Conservation (phyloP, 768 basidiomycete species). For the Phanerochaete sordida region DNA sequence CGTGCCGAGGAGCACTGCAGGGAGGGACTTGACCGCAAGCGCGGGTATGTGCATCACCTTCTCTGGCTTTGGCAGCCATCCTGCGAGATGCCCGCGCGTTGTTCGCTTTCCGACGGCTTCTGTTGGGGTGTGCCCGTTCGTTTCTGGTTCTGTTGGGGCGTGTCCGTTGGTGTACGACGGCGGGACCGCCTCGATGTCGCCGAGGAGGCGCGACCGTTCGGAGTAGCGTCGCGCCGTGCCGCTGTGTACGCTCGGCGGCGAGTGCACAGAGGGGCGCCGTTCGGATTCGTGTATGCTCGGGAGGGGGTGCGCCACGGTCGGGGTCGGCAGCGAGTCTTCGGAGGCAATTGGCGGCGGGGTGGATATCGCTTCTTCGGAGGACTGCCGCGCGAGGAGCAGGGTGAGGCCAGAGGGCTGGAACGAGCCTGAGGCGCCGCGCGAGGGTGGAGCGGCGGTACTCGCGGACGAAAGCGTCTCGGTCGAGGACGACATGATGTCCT, state of each 20-base stretch:
- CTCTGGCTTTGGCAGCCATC: background rate
- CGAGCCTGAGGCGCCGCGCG: conserved; percentile 12
- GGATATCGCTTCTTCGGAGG: conserved; percentile 1
- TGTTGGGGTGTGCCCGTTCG: conserved; percentile 7
- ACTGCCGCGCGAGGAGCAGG: conserved; percentile 19
- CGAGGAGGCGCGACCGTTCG: conserved; percentile 19
- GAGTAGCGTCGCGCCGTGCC: background rate
- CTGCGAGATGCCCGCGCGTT: conserved; percentile 6
- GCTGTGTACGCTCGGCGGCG: background rate
- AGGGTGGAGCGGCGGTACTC: conserved; percentile 15
- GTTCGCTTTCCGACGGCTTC: conserved; percentile 16
- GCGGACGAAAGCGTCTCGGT: conserved; percentile 18
- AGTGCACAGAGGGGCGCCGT: background rate
- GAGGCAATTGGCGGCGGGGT: background rate
- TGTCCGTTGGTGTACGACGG: conserved; percentile 15
- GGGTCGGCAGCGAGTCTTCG: conserved; percentile 11
- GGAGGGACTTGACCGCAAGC: conserved; percentile 49
- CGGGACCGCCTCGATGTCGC: conserved; percentile 22
- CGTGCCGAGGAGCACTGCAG: conserved; percentile 80
- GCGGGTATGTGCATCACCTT: conserved; percentile 6
- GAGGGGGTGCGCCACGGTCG: conserved; percentile 14
- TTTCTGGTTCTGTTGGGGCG: background rate
- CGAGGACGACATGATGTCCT: conserved; percentile 18
- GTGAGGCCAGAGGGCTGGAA: conserved; percentile 24
- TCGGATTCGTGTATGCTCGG: background rate